Evolutionary conservation across 139 green algal species (phyloP), one percentile per base, ranked within the genome.

Genomic region (Ostreobium quekettii): DNA sequence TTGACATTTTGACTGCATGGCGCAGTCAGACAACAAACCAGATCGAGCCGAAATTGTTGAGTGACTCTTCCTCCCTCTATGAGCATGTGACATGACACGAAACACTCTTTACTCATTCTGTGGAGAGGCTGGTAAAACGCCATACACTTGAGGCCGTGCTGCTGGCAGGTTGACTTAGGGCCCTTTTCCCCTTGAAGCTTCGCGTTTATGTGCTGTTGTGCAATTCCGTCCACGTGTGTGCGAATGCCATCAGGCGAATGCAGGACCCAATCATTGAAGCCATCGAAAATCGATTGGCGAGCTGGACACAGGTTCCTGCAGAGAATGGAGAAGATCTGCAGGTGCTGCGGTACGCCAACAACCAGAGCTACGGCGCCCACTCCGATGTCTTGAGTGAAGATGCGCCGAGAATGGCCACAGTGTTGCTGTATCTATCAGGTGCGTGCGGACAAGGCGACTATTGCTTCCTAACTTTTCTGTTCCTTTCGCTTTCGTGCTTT

Each of bases 341-440:
- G 75, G 78, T 88, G 28, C 69, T 89, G 49, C 74, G 86, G 33
- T 96, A 96, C 67, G 80, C 70, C 19, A 37, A 75, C 3, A 84
- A 87, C 5, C 89, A 96, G 75, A 89, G 93, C 77, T 96, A 96
- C 72, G 85, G 83, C 0, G 64, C 82, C 0, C 90, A 93, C 70
- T 86, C 86, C 29, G 90, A 96, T 72, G 76, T 70, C 0, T 71
- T 92, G 59, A 66, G 77, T 30, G 71, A 92, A 37, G 72, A 86
- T 59, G 31, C 68, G 22, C 64, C 67, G 4, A 70, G 85, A 22
- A 65, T 83, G 39, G 80, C 79, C 66, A 96, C 89, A 0, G 78
- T 93, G 29, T 80, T 96, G 59, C 49, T 96, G 35, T 96, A 93
- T 74, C 65, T 87, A 15, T 72, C 76, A 31, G 73, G 81, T 85